Evolutionary conservation across 176 grass and related monocot species (phyloP).

Genomic region (Phoenix roebelenii): DNA sequence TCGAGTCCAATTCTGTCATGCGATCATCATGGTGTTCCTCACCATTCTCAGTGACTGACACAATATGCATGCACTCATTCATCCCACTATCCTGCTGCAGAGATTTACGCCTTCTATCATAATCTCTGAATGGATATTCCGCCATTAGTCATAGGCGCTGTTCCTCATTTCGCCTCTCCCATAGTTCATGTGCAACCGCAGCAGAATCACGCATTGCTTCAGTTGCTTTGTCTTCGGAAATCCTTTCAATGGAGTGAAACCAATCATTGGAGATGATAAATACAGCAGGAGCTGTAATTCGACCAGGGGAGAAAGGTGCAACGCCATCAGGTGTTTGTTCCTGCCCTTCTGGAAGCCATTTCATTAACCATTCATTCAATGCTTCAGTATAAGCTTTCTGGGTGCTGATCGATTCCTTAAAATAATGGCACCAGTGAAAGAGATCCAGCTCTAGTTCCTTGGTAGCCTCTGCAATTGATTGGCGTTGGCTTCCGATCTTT

Average conservation of each 20-base stretch:
- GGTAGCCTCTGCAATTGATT: conserved; percentile 25
- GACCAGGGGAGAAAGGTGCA: conserved; percentile 82
- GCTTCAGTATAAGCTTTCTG: conserved; percentile 61
- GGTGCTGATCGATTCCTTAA: conserved; percentile 54
- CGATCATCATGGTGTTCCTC: conserved; percentile 15
- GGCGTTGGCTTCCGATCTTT: conserved; percentile 32
- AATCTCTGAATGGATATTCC: conserved; percentile 30
- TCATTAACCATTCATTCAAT: conserved; percentile 57
- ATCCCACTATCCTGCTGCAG: conserved; percentile 20
- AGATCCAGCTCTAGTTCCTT: conserved; percentile 61
- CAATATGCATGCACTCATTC: conserved; percentile 19
- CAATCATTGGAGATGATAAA: conserved; percentile 70
- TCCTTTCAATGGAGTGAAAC: too few species aligned
- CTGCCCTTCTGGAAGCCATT: conserved; percentile 54
- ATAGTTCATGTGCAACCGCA: conserved; percentile 27
- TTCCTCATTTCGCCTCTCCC: conserved; percentile 54
- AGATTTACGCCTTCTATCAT: conserved; percentile 23
- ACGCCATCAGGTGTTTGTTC: conserved; percentile 48
- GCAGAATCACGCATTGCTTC: conserved; percentile 36
- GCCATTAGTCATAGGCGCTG: conserved; percentile 29
- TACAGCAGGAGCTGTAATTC: conserved; percentile 29
- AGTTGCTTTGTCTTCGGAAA: conserved; percentile 44
- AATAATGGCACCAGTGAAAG: conserved; percentile 53
- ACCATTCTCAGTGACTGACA: conserved; percentile 14
- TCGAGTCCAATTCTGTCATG: conserved; percentile 21